Evolutionary conservation across 345 rosid genomes (phyloP).

Genomic region (Sisymbrium irio): DNA sequence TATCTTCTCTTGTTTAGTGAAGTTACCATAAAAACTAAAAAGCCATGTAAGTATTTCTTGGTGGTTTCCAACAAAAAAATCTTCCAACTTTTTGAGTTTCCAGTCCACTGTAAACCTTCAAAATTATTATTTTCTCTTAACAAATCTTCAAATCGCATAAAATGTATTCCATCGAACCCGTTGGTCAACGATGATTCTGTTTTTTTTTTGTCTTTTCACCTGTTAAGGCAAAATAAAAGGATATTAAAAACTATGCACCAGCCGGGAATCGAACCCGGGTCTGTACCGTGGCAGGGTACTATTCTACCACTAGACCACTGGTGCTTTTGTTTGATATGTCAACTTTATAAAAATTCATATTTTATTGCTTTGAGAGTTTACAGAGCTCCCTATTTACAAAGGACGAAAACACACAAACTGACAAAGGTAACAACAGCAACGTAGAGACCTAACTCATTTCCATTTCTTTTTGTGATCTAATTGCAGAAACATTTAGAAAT

Average conservation of each 20-base stretch:
- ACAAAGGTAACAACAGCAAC: background rate
- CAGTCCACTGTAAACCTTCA: too few relatives aligned
- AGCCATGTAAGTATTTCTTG: too few relatives aligned
- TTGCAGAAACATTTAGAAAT: background rate
- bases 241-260: slow-evolving; percentile 38
- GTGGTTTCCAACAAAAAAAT: too few relatives aligned
- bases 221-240: too few relatives aligned
- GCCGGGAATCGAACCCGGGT: slow-evolving; percentile 87
- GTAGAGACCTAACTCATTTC: background rate
- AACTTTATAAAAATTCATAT: too few relatives aligned
- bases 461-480: background rate
- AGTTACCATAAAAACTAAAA: background rate
- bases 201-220: too few relatives aligned
- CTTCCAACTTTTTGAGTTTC: too few relatives aligned
- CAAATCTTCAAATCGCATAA: too few relatives aligned
- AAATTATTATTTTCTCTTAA: too few relatives aligned
- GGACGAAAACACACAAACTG: slow-evolving; percentile 6
- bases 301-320: slow-evolving; percentile 55
- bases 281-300: slow-evolving; percentile 80
- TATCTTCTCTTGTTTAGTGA: background rate
- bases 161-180: too few relatives aligned
- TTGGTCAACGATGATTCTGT: too few relatives aligned
- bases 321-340: slow-evolving; percentile 10
- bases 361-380: background rate
- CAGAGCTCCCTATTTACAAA: background rate